Base-by-base conservation (phyloP, 164 flowering plant species). In the Sextonia rubra region DNA sequence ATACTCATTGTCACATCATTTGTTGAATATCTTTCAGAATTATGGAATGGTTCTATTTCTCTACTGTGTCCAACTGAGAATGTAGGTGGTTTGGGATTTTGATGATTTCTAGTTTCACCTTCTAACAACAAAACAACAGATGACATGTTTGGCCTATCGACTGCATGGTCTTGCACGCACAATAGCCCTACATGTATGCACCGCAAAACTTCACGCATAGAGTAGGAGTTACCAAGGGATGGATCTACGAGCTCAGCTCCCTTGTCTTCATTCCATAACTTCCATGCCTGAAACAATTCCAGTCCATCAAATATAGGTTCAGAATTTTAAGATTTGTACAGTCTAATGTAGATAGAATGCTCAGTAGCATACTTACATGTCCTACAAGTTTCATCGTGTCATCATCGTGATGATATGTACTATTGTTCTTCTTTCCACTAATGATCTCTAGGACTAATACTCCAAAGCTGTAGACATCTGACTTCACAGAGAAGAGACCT, bases 381-480 rank as follows among this genome's bases (percentile, higher is more conserved):
- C 60, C 70, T 14, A 68, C 26, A 49, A 68, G 70, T 18, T 49
- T 68, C n/a, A 49, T 11, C 8, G 70, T 47, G 32, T 49, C 23
- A 5, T 49, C 32, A 24, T 23, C 18, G 15, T 23, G 60, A 52
- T 68, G 18, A 26, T 81, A 84, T 17, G n/a, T 0, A 52, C 81
- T 82, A 63, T 82, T 79, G 27, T 63, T 71, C 73, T 49, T 71
- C 66, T 14, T 71, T 3, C 73, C 73, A 52, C 73, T 71, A 29
- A 71, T 55, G 24, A 71, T 71, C 58, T 71, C 73, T 27, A 71
- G 32, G 27, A 71, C 15, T 29, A 71, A 17, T 8, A 71, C 58
- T 24, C 73, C 68, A 23, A 71, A 71, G 56, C 68, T 62, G 17
- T 26, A 71, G 29, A 62, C 60, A 71, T 71, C 68, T 20, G 49